These are phyloP conservation scores for Coniochaeta prunicola DNA, from an alignment of 2,329 filamentous ascomycete genomes.

Conservation along the genomic window DNA sequence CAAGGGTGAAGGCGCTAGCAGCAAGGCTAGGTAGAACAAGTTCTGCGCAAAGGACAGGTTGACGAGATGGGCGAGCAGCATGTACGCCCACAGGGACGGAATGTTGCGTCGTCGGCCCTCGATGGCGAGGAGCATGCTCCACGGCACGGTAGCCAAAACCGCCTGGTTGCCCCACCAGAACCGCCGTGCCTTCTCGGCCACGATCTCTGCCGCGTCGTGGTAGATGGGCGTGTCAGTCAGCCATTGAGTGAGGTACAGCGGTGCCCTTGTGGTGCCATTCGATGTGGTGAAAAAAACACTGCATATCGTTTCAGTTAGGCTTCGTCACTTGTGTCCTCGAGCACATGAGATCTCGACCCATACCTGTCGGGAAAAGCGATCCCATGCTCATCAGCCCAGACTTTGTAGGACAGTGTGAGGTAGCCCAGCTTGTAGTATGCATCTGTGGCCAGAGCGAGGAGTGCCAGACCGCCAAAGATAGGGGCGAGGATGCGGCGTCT, in stretches of 20 bases:
- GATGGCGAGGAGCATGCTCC: conserved; percentile 49
- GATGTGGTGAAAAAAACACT: conserved; percentile 4
- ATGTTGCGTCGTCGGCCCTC: conserved; percentile 53
- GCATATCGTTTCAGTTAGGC: not conserved
- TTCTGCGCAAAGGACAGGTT: conserved; percentile 56
- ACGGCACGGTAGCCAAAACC: conserved; percentile 45
- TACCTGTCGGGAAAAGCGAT: conserved; percentile 22
- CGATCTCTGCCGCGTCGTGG: conserved; percentile 44
- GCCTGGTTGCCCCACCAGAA: conserved; percentile 59
- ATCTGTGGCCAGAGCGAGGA: conserved; percentile 19
- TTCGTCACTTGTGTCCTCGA: not conserved
- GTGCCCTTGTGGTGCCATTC: conserved; percentile 11
- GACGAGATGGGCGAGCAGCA: conserved; percentile 51
- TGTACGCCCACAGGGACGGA: conserved; percentile 46
- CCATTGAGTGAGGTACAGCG: conserved; percentile 40
- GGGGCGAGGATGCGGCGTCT: conserved; percentile 24
- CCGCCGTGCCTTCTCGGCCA: conserved; percentile 45
- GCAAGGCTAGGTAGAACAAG: conserved; percentile 52
- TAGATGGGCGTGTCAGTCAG: conserved; percentile 44
- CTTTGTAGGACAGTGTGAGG: conserved; percentile 26
- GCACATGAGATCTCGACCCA: not conserved
- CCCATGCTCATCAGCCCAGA: conserved; percentile 30
- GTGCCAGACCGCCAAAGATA: conserved; percentile 24
- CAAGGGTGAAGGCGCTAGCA: conserved; percentile 46
- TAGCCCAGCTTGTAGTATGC: conserved; percentile 21